Percentiles rank a stretch among this genome's conserved stretches.
Conservation (phyloP, 495 filamentous ascomycete species). For the Cercophora sp. region DNA sequence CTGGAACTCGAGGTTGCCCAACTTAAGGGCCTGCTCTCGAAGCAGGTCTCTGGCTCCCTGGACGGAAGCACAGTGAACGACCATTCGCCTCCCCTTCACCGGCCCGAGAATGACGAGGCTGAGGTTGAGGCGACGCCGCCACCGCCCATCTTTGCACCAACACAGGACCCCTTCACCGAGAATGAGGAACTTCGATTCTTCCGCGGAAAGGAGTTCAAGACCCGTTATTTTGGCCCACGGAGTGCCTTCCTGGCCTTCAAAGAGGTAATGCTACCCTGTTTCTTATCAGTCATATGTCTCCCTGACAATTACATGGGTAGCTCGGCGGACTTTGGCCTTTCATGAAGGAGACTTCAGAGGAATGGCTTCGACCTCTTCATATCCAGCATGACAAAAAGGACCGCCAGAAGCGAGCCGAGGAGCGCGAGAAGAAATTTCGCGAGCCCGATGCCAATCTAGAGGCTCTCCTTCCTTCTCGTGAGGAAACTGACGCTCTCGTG, state of each 20-base stretch:
- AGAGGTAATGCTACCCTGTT: slow-evolving; percentile 24
- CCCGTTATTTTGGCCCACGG: slow-evolving; percentile 46
- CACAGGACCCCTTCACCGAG: slow-evolving; percentile 24
- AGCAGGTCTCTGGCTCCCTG: slow-evolving; percentile 31
- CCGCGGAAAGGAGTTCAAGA: slow-evolving; percentile 41
- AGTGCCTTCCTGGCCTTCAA: slow-evolving; percentile 42
- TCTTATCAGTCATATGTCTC: not conserved
- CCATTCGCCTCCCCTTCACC: slow-evolving; percentile 22
- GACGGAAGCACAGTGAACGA: slow-evolving; percentile 34
- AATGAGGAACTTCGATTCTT: slow-evolving; percentile 35
- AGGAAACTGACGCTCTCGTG: slow-evolving; percentile 36
- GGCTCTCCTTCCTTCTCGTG: slow-evolving; percentile 34
- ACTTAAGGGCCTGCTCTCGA: slow-evolving; percentile 37
- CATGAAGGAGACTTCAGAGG: slow-evolving; percentile 42
- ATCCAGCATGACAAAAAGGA: slow-evolving; percentile 33
- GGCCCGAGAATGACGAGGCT: slow-evolving; percentile 14
- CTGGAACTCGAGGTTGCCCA: slow-evolving; percentile 49
- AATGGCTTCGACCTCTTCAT: slow-evolving; percentile 39
- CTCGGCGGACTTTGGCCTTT: slow-evolving; percentile 45
- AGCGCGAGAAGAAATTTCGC: slow-evolving; percentile 32
- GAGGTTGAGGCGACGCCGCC: slow-evolving; percentile 2
- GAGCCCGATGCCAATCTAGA: slow-evolving; percentile 33
- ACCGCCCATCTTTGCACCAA: slow-evolving; percentile 22
- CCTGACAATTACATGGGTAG: slow-evolving; percentile 10
- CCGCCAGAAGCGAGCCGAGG: slow-evolving; percentile 25